Conservation (phyloP, 2,329 filamentous ascomycete genomes). For the Ophiocordyceps camponoti-leonardi region DNA sequence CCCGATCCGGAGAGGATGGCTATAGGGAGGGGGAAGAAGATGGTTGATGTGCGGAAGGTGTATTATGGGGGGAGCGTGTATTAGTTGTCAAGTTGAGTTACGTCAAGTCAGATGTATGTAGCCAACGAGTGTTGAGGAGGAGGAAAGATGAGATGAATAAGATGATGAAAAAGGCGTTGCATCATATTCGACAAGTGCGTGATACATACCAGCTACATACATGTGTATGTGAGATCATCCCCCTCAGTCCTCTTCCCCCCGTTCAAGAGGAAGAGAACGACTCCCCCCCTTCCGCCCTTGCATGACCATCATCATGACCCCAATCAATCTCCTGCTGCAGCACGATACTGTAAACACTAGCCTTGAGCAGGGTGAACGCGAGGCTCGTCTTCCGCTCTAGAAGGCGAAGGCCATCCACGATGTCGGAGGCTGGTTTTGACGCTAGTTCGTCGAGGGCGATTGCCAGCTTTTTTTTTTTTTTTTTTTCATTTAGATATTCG, state of each 20-base stretch:
- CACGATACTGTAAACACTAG: constrained; percentile 96
- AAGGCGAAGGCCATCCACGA: constrained; percentile 70
- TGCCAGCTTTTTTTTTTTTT: constrained; percentile 29
- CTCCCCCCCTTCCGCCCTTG: too few species aligned
- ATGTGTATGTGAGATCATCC: too few species aligned
- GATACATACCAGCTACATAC: too few species aligned
- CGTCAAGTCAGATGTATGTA: too few species aligned
- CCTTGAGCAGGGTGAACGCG: constrained; percentile 91
- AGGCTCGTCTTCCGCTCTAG: constrained; percentile 88
- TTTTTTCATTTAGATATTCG: neutral
- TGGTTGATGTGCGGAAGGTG: constrained; percentile 91
- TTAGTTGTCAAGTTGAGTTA: constrained; percentile 20
- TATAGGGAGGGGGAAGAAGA: constrained; percentile 75
- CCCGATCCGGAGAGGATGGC: constrained; percentile 80
- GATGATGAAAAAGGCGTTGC: too few species aligned
- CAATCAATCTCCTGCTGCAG: constrained; percentile 89
- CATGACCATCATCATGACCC: too few species aligned
- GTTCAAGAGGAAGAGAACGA: too few species aligned
- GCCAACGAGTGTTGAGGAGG: too few species aligned
- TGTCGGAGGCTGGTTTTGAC: constrained; percentile 58
- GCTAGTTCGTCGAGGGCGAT: constrained; percentile 44
- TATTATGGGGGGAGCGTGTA: constrained; percentile 76
- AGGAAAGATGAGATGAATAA: too few species aligned
- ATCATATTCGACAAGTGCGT: too few species aligned
- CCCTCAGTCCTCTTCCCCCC: too few species aligned